phyloP scores from a whole-genome alignment of 2,329 filamentous ascomycete species.

The Sclerotinia subarctica region DNA sequence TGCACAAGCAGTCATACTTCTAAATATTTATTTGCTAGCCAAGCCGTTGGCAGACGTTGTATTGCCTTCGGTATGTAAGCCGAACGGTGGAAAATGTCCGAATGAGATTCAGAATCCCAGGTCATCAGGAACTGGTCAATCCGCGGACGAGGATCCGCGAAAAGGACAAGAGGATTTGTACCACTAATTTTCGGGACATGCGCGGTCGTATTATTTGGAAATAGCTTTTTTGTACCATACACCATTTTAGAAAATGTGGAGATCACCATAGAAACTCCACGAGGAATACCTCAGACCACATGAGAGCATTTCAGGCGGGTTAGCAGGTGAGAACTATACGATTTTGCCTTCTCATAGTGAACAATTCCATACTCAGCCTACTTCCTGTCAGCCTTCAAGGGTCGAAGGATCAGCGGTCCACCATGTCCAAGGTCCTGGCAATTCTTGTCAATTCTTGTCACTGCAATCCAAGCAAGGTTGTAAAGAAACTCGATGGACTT shows the following conservation, averaged over 20 bases:
- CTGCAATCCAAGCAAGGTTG: neutral
- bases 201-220: conserved; percentile 2
- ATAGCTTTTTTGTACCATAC: conserved; percentile 7
- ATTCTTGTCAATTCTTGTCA: conserved; percentile 12
- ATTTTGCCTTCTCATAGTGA: neutral
- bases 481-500: conserved; percentile 1
- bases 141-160: conserved; percentile 13
- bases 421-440: neutral
- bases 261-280: neutral
- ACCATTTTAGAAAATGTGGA: conserved; percentile 11
- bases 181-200: neutral
- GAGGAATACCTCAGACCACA: neutral
- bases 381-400: conserved; percentile 16
- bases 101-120: conserved; percentile 5
- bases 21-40: neutral
- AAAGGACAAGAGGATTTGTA: conserved; percentile 12
- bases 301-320: neutral
- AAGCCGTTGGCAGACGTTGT: neutral
- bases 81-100: conserved; percentile 16
- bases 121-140: conserved; percentile 15
- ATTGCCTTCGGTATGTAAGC: conserved; percentile 11
- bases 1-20: conserved; percentile 11
- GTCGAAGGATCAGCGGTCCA: conserved; percentile 11
- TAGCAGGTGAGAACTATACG: conserved; percentile 11
- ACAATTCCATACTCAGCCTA: neutral